These are phyloP conservation scores for Fistulifera pelliculosa DNA, from an alignment of 108 stramenopile species.

Conservation along the genomic window DNA sequence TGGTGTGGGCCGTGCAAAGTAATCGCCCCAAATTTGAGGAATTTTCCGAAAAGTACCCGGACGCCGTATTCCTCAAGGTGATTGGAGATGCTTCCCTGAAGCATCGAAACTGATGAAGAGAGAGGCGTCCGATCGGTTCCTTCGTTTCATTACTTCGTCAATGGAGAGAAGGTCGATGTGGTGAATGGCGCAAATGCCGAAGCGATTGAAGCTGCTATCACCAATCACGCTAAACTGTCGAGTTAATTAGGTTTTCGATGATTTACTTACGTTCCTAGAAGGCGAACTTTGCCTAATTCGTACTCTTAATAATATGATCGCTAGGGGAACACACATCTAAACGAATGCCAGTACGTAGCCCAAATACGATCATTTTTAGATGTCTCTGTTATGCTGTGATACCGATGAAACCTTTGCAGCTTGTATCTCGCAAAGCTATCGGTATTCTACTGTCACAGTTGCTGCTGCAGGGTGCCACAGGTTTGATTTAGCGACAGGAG, in stretches of 20 bases:
- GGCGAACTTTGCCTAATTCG: too few relatives aligned
- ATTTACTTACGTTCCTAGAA: neutral
- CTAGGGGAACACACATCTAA: too few relatives aligned
- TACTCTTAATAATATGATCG: too few relatives aligned
- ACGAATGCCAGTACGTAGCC: too few relatives aligned
- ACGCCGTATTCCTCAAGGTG: constrained; percentile 79
- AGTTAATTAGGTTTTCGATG: neutral
- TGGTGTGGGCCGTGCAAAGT: constrained; percentile 97
- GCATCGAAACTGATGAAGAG: constrained; percentile 77
- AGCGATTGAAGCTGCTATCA: constrained; percentile 82
- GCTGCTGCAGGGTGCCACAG: too few relatives aligned
- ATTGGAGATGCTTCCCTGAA: constrained; percentile 13
- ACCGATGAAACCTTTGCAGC: too few relatives aligned
- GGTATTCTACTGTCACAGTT: too few relatives aligned
- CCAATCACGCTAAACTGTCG: constrained; percentile 37
- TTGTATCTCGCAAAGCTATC: too few relatives aligned
- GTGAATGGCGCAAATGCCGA: constrained; percentile 86
- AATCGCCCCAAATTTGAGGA: constrained; percentile 84
- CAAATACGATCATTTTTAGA: too few relatives aligned
- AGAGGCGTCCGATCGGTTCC: constrained; percentile 83
- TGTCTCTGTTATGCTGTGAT: too few relatives aligned
- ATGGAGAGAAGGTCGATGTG: constrained; percentile 82
- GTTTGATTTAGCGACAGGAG: too few relatives aligned
- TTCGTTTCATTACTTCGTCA: constrained; percentile 81
- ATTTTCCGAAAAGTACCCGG: constrained; percentile 71